These are phyloP conservation scores for Gracilaria caudata DNA, from an alignment of 23 red algal genomes.

Conservation along the genomic window DNA sequence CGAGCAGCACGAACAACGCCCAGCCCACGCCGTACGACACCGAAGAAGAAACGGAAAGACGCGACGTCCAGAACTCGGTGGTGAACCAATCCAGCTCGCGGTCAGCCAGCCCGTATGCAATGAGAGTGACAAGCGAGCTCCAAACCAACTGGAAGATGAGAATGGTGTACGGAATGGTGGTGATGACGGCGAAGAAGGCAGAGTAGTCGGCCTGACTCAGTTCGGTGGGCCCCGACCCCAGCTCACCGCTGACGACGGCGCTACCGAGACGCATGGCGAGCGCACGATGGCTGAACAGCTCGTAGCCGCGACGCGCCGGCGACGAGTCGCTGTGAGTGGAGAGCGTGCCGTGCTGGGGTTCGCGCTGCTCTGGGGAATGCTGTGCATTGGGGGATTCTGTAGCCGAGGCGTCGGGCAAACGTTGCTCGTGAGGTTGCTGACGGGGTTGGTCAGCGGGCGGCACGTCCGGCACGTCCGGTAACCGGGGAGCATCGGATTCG, in stretches of 20 bases:
- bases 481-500: no score
- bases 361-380: no score
- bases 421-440: no score
- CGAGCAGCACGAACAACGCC: constrained; percentile 53
- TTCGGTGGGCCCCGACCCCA: constrained; percentile 24
- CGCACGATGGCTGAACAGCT: background rate
- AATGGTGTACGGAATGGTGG: constrained; percentile 30
- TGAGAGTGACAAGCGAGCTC: constrained; percentile 32
- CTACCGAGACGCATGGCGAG: constrained; percentile 9
- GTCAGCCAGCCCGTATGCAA: constrained; percentile 2
- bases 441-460: no score
- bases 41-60: constrained; percentile 32
- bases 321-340: background rate
- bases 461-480: no score
- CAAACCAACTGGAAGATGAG: constrained; percentile 44
- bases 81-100: background rate
- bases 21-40: constrained; percentile 54
- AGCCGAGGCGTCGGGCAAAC: no score
- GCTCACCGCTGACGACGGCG: background rate
- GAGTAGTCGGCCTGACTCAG: constrained; percentile 2
- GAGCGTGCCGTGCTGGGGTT: constrained; percentile 4
- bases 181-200: background rate
- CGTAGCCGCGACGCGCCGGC: background rate
- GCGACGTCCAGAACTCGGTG: constrained; percentile 37
- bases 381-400: no score